These are phyloP conservation scores for Acorus gramineus DNA, from an alignment of 106 monocot species.

Conservation along the genomic window DNA sequence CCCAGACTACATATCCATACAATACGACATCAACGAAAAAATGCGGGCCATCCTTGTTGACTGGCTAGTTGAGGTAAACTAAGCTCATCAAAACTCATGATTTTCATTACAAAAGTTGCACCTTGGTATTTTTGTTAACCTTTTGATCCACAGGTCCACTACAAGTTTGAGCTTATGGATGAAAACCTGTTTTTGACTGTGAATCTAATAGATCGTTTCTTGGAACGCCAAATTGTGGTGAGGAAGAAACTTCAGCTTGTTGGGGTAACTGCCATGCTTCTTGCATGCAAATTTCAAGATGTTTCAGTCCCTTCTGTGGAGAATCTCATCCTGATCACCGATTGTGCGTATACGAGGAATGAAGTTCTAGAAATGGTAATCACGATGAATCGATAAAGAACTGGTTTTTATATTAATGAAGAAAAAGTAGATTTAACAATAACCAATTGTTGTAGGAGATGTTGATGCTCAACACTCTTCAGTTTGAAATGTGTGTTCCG, in stretches of 20 bases:
- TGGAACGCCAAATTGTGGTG: constrained; percentile 43
- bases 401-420: too few relatives aligned
- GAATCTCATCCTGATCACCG: constrained; percentile 75
- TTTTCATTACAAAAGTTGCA: too few relatives aligned
- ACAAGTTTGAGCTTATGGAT: constrained; percentile 93
- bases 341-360: constrained; percentile 64
- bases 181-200: constrained; percentile 85
- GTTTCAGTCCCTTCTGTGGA: constrained; percentile 82
- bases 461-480: constrained; percentile 60
- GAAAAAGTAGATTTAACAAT: too few relatives aligned
- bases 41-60: constrained; percentile 91
- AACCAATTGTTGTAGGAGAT: constrained; percentile 35
- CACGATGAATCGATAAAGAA: too few relatives aligned
- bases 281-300: constrained; percentile 96
- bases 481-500: constrained; percentile 83
- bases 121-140: background rate
- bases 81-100: too few relatives aligned
- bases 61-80: constrained; percentile 85
- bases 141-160: constrained; percentile 56
- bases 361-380: constrained; percentile 87
- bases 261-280: constrained; percentile 89
- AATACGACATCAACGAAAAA: constrained; percentile 80
- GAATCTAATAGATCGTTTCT: constrained; percentile 85
- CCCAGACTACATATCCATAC: constrained; percentile 75
- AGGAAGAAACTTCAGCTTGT: constrained; percentile 94